Percentiles rank a stretch among this genome's conserved stretches.
Conservation (phyloP, 768 basidiomycete species). For the Tylopilus vinaceipallidus region DNA sequence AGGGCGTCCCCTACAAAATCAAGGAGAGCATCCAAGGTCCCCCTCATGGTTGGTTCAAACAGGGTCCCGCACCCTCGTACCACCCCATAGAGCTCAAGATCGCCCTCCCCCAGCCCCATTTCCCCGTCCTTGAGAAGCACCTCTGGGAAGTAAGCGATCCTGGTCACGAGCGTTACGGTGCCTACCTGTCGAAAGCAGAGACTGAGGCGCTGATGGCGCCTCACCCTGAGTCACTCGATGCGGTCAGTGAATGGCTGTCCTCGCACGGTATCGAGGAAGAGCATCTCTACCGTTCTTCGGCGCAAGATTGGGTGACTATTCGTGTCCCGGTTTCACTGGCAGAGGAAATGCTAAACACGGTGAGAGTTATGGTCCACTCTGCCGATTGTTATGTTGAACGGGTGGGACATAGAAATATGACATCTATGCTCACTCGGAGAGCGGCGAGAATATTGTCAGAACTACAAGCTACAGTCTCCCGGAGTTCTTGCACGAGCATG, state of each 20-base stretch:
- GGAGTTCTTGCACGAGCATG: slow-evolving; percentile 50
- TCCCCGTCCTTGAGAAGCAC: slow-evolving; percentile 47
- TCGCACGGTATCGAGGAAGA: slow-evolving; percentile 51
- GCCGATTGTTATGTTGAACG: neutral
- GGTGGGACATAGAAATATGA: slow-evolving; percentile 50
- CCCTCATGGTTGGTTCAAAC: slow-evolving; percentile 50
- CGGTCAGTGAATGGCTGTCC: slow-evolving; percentile 62
- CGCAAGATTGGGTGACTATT: slow-evolving; percentile 67
- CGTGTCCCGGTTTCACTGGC: slow-evolving; percentile 56
- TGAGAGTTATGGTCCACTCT: slow-evolving; percentile 26
- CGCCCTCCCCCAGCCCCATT: slow-evolving; percentile 53
- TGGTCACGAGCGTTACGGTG: slow-evolving; percentile 50
- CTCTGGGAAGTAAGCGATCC: slow-evolving; percentile 61
- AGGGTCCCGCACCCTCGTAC: slow-evolving; percentile 41
- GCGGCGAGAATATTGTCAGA: slow-evolving; percentile 55
- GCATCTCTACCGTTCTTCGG: slow-evolving; percentile 53
- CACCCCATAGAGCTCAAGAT: slow-evolving; percentile 56
- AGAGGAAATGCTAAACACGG: slow-evolving; percentile 72
- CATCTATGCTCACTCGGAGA: slow-evolving; percentile 53
- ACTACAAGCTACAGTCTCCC: slow-evolving; percentile 73
- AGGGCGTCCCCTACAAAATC: slow-evolving; percentile 30
- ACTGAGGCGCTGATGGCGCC: slow-evolving; percentile 63
- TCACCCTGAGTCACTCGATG: slow-evolving; percentile 46
- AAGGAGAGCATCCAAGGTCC: slow-evolving; percentile 47
- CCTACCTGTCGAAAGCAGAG: slow-evolving; percentile 61